These are phyloP conservation scores for Rutstroemia sp. DNA, from an alignment of 2,329 filamentous ascomycete genomes.

Conservation along the genomic window DNA sequence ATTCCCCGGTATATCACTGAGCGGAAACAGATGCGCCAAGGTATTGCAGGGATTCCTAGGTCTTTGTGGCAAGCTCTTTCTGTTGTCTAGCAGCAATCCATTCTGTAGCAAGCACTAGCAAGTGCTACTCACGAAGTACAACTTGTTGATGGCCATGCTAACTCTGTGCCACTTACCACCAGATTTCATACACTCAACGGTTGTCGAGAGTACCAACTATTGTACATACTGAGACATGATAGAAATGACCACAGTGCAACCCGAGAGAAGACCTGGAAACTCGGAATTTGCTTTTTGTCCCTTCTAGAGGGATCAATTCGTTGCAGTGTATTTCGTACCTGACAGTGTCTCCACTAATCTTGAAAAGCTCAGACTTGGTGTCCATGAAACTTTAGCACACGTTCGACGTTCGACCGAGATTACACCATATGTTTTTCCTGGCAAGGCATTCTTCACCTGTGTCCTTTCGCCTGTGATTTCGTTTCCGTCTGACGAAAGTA, in stretches of 20 bases:
- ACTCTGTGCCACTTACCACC: neutral
- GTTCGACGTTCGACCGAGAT: neutral
- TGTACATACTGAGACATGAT: conserved; percentile 1
- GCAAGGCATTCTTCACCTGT: neutral
- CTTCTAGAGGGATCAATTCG: neutral
- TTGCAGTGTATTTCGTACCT: neutral
- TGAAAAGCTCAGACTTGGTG: neutral
- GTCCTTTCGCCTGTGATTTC: neutral
- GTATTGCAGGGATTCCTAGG: no score
- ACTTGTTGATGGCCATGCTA: no score
- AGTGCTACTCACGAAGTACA: neutral
- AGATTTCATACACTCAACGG: neutral
- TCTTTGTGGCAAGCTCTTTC: no score
- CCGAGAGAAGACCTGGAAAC: neutral
- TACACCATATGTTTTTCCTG: neutral
- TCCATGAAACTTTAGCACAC: neutral
- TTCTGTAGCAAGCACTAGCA: no score
- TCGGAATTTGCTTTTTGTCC: neutral
- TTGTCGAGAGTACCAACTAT: neutral
- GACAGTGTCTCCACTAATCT: neutral
- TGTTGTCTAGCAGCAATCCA: no score
- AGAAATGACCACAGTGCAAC: neutral
- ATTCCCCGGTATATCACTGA: neutral
- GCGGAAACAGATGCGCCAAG: neutral
- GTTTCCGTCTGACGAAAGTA: neutral